Evolutionary conservation across 139 green algal species (phyloP), one percentile per base, ranked within the genome.

Genomic region (Desmodesmus armatus): DNA sequence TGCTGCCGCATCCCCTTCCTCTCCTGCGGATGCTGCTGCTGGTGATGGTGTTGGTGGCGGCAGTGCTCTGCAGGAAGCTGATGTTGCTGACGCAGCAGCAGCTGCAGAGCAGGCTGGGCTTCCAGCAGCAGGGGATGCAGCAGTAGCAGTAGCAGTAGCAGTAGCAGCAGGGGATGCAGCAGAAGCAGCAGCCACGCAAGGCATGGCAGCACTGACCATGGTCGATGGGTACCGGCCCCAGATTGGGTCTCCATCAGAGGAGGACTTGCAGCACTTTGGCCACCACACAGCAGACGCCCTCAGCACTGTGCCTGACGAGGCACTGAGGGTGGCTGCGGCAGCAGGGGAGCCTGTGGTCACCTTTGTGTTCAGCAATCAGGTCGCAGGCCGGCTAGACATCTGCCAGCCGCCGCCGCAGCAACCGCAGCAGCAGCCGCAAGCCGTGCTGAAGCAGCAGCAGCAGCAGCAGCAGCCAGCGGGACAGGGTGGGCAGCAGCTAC

Each of bases 201-300:
- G 43, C 27, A 13, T 41, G 43, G 35, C 13, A 49, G 27, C 44
- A 11, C 4, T 49, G 47, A n/a, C 21, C 2, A 60, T 81, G 47
- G 39, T 75, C 2, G 44, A 78, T 55, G 81, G 81, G 9, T 62
- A 71, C 29, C 4, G 74, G 29, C 72, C 39, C 23, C 95, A 99
- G 94, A 88, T 93, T 11, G 97, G 95, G 25, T 89, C 92, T 35
- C 96, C 97, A 9, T 79, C 88, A 11, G 97, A 99, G 86, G 96
- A 99, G 81, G 95, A 99, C 82, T 89, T 99, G 72, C 76, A 89
- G 33, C 82, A 84, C 77, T 99, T 97, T 96, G 96, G 87, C 19
- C 97, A 98, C 85, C 97, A 99, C 89, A 85, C 87, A 66, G 79
- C 31, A 71, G 74, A 87, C 5, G 82, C 83, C 40, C 63, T 89